phyloP scores from a whole-genome alignment of 164 flowering plant genomes.

The Cinnamomum micranthum region DNA sequence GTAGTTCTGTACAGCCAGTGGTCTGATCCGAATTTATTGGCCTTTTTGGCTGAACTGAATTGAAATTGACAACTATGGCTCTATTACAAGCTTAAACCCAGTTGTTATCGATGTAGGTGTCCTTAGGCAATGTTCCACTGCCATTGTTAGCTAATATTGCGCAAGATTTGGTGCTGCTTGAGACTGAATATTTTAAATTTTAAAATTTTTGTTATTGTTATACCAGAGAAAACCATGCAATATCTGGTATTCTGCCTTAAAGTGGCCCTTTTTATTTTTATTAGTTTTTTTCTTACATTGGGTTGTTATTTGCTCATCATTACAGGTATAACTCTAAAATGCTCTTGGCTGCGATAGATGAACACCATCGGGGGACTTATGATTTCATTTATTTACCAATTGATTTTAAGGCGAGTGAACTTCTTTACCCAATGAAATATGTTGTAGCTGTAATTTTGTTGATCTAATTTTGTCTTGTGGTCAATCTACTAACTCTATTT shows the following conservation, averaged over 20 bases:
- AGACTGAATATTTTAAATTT: background rate
- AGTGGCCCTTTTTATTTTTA: background rate
- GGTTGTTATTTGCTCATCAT: background rate
- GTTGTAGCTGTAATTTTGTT: background rate
- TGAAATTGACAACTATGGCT: too few relatives aligned
- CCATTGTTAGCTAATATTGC: background rate
- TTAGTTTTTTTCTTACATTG: background rate
- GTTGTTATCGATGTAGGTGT: too few relatives aligned
- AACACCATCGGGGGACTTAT: slow-evolving; percentile 64
- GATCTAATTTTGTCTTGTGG: background rate
- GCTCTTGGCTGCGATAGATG: slow-evolving; percentile 83
- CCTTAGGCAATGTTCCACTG: too few relatives aligned
- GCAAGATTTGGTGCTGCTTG: background rate
- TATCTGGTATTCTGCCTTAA: background rate
- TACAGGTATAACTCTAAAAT: slow-evolving; percentile 82
- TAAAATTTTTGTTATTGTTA: background rate
- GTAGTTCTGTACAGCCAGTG: too few relatives aligned
- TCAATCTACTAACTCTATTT: background rate
- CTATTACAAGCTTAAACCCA: too few relatives aligned
- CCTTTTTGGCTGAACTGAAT: too few relatives aligned
- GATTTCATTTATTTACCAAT: slow-evolving; percentile 86
- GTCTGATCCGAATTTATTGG: too few relatives aligned
- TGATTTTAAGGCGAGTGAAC: slow-evolving; percentile 67
- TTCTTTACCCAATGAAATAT: background rate
- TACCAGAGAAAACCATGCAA: background rate